Conservation (phyloP, 208 protist genomes). For the Phytomonas sp. region DNA sequence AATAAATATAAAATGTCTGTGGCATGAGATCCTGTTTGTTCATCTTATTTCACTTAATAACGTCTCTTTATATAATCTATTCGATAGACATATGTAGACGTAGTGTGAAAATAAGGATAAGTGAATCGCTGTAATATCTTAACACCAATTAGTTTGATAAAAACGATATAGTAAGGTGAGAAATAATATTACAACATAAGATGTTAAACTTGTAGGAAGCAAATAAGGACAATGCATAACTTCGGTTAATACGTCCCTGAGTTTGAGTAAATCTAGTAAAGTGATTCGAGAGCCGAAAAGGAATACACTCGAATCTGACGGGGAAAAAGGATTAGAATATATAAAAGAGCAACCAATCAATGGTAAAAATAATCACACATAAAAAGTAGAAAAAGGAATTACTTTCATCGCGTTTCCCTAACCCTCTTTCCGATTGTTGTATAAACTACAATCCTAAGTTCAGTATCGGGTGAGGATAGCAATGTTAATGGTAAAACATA, state of each 20-base stretch:
- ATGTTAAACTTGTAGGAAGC: not conserved
- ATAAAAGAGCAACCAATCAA: not conserved
- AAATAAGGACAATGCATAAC: not conserved
- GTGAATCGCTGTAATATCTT: not conserved
- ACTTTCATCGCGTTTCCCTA: not conserved
- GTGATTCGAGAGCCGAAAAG: not conserved
- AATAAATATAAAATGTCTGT: not conserved
- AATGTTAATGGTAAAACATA: not conserved
- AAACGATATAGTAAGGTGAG: not conserved
- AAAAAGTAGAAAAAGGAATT: not conserved
- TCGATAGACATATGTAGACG: not conserved
- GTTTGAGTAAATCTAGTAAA: not conserved
- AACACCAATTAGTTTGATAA: not conserved
- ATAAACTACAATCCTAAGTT: constrained; percentile 6
- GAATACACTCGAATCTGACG: not conserved
- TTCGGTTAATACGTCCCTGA: not conserved
- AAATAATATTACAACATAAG: not conserved
- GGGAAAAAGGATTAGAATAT: not conserved
- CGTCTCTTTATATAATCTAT: not conserved
- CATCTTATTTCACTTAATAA: not conserved
- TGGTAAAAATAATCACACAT: not conserved
- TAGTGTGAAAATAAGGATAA: not conserved
- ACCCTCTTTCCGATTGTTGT: not conserved
- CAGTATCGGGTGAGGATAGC: not conserved
- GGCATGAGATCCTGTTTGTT: not conserved